phyloP scores from a whole-genome alignment of 2,329 filamentous ascomycete genomes.

The Myrmaecium sp. region DNA sequence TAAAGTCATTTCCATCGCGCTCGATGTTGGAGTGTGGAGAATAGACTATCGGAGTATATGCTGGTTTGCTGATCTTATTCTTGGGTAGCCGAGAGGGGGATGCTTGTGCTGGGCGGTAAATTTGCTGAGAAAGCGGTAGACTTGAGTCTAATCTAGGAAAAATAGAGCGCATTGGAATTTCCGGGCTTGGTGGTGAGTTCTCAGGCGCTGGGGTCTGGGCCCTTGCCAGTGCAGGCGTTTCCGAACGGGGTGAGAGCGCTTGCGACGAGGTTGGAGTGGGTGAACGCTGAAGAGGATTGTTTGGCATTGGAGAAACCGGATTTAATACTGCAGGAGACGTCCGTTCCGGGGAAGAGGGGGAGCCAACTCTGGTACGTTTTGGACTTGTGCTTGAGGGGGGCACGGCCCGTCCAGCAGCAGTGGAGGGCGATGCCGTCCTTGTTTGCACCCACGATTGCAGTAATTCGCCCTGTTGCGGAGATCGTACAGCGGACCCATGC shows the following conservation, averaged over 20 bases:
- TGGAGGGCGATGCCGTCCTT: not conserved
- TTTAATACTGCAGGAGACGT: too few species aligned
- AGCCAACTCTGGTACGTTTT: slow-evolving; percentile 1
- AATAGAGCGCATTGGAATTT: slow-evolving; percentile 45
- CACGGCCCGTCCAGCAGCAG: too few species aligned
- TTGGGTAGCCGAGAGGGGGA: slow-evolving; percentile 47
- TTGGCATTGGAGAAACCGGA: too few species aligned
- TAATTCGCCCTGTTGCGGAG: too few species aligned
- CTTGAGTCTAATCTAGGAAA: slow-evolving; percentile 60
- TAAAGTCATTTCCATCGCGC: slow-evolving; percentile 10
- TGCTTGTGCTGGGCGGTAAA: slow-evolving; percentile 51
- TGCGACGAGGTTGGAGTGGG: slow-evolving; percentile 18
- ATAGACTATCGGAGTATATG: slow-evolving; percentile 38
- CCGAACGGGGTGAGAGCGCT: slow-evolving; percentile 4
- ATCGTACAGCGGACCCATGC: too few species aligned
- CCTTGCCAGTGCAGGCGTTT: slow-evolving; percentile 18
- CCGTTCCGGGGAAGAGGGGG: too few species aligned
- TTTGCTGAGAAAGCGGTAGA: slow-evolving; percentile 47
- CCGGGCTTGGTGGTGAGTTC: slow-evolving; percentile 11
- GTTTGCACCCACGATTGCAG: too few species aligned
- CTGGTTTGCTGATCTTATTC: slow-evolving; percentile 47
- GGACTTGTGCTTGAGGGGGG: too few species aligned
- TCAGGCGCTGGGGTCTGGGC: slow-evolving; percentile 18
- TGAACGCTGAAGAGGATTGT: slow-evolving; percentile 11
- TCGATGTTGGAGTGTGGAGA: slow-evolving; percentile 19